Evolutionary conservation across 179 eudicot genomes (phyloP).

Genomic region (Silene noctiflora): DNA sequence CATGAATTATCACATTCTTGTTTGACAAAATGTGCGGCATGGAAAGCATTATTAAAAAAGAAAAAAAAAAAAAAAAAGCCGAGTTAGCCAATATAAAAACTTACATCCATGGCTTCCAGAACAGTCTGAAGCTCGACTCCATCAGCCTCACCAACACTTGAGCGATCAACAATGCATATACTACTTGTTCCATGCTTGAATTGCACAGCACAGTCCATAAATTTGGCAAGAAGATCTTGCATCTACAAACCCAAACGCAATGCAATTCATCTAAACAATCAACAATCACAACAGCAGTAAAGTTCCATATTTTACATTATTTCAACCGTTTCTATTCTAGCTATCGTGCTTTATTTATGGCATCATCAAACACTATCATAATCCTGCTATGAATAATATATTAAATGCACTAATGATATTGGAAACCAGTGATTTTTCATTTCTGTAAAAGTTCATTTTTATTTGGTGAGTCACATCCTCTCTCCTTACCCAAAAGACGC

Average conservation of each 20-base stretch:
- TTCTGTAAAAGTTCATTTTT: background rate
- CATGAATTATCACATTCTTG: background rate
- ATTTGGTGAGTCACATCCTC: background rate
- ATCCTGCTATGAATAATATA: background rate
- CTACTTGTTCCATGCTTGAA: constrained; percentile 42
- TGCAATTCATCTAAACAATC: constrained; percentile 30
- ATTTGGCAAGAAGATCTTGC: constrained; percentile 68
- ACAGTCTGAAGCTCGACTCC: constrained; percentile 59
- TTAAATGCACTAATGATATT: background rate
- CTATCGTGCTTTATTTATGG: background rate
- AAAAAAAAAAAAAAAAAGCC: background rate
- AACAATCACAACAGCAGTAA: constrained; percentile 40
- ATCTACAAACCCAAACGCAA: constrained; percentile 73
- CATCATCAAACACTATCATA: background rate
- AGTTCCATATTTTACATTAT: background rate
- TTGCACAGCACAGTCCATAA: constrained; percentile 62
- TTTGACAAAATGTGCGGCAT: background rate
- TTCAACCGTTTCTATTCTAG: background rate
- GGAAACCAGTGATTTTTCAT: background rate
- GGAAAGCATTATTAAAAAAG: background rate
- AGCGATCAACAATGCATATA: constrained; percentile 43
- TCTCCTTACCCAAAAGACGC: too few species aligned
- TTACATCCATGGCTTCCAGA: constrained; percentile 91
- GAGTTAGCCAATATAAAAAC: constrained; percentile 20
- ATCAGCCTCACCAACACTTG: constrained; percentile 33